phyloP scores from a whole-genome alignment of 768 basidiomycete genomes.

The Termitomyces sp. region DNA sequence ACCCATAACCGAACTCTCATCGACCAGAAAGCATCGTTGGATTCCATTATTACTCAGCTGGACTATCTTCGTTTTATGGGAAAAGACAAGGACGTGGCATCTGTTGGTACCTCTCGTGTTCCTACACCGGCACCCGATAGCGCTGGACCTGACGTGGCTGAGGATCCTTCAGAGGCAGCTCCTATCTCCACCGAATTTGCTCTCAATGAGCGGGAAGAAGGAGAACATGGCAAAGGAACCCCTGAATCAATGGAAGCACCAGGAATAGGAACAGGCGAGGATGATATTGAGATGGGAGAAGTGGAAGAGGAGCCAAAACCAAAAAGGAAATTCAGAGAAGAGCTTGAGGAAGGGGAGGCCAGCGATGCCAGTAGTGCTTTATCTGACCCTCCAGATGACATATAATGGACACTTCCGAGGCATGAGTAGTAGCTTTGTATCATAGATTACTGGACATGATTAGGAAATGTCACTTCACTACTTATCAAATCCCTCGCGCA shows the following conservation, averaged over 20 bases:
- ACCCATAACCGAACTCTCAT: slow-evolving; percentile 65
- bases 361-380: slow-evolving; percentile 78
- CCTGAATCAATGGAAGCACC: slow-evolving; percentile 18
- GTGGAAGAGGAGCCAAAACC: slow-evolving; percentile 69
- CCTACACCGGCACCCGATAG: slow-evolving; percentile 51
- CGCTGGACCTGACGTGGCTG: slow-evolving; percentile 16
- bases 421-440: slow-evolving; percentile 16
- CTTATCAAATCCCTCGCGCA: slow-evolving; percentile 80
- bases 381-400: slow-evolving; percentile 71
- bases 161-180: slow-evolving; percentile 11
- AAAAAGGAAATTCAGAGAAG: slow-evolving; percentile 63
- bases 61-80: slow-evolving; percentile 62
- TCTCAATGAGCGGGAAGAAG: slow-evolving; percentile 29
- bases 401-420: slow-evolving; percentile 22
- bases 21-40: slow-evolving; percentile 67
- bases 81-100: slow-evolving; percentile 58
- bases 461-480: slow-evolving; percentile 48
- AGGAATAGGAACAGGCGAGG: slow-evolving; percentile 29
- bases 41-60: slow-evolving; percentile 62
- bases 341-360: slow-evolving; percentile 85
- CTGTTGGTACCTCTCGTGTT: slow-evolving; percentile 41
- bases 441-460: slow-evolving; percentile 19
- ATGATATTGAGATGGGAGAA: slow-evolving; percentile 93
- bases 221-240: slow-evolving; percentile 37
- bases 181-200: slow-evolving; percentile 3